Evolutionary conservation across 495 filamentous ascomycete species (phyloP).

Genomic region (Penicillium maclennaniae): DNA sequence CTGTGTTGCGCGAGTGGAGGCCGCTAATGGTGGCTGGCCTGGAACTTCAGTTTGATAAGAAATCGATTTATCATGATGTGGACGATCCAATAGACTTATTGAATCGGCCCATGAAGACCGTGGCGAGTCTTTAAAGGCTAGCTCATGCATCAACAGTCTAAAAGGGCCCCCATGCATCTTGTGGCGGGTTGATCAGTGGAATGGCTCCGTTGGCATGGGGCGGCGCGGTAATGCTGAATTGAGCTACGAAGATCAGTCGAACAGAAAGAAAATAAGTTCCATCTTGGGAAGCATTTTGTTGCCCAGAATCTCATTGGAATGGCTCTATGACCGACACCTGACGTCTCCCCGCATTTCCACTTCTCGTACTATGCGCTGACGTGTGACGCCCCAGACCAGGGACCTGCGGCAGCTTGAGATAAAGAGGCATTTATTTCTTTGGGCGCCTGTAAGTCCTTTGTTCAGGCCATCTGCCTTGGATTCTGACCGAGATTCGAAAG

Average conservation of each 20-base stretch:
- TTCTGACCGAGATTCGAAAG: too few species aligned
- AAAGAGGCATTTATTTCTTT: slow-evolving; percentile 50
- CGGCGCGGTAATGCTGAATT: not conserved
- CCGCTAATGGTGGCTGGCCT: not conserved
- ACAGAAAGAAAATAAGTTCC: slow-evolving; percentile 7
- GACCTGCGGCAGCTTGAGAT: slow-evolving; percentile 30
- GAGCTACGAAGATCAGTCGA: not conserved
- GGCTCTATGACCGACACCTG: slow-evolving; percentile 48
- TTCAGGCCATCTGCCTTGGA: not conserved
- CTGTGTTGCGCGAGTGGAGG: not conserved
- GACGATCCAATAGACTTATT: not conserved
- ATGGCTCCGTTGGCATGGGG: not conserved
- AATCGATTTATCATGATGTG: not conserved
- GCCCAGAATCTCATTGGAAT: slow-evolving; percentile 24
- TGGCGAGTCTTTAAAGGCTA: not conserved
- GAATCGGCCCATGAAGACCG: not conserved
- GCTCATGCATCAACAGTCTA: not conserved
- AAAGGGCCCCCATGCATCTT: not conserved
- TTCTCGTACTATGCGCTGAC: slow-evolving; percentile 24
- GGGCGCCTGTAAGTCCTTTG: slow-evolving; percentile 28
- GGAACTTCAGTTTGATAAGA: too few species aligned
- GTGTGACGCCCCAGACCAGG: slow-evolving; percentile 23
- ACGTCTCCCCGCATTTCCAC: slow-evolving; percentile 38
- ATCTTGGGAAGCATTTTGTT: not conserved
- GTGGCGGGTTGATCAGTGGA: not conserved